phyloP scores from a whole-genome alignment of 2,329 filamentous ascomycete genomes.

The Mycosphaerella arachidis region DNA sequence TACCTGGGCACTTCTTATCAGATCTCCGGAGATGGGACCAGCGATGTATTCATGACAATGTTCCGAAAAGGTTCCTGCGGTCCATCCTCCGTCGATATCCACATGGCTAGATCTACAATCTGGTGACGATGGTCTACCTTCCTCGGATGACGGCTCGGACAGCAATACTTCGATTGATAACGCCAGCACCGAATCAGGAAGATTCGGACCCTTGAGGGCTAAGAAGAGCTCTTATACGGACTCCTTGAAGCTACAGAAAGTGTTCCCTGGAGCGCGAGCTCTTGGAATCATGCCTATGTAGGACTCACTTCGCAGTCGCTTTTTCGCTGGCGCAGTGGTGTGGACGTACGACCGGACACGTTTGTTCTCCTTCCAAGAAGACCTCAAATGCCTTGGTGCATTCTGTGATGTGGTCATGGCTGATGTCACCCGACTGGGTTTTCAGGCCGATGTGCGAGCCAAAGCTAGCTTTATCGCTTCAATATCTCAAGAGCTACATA shows the following conservation, averaged over 20 bases:
- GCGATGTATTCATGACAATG: background rate
- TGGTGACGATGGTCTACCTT: conserved; percentile 9
- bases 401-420: conserved; percentile 42
- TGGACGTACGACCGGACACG: conserved; percentile 43
- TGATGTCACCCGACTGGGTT: conserved; percentile 37
- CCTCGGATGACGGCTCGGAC: conserved; percentile 7
- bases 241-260: background rate
- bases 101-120: conserved; percentile 15
- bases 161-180: background rate
- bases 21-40: background rate
- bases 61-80: conserved; percentile 12
- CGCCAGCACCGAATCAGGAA: no score
- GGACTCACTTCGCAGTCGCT: conserved; percentile 14
- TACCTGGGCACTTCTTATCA: conserved; percentile 8
- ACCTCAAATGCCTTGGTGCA: conserved; percentile 35
- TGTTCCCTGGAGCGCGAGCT: conserved; percentile 9
- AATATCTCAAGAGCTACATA: conserved; percentile 50
- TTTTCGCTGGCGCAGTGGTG: conserved; percentile 30
- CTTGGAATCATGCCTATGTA: conserved; percentile 14
- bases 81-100: conserved; percentile 11
- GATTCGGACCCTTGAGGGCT: background rate
- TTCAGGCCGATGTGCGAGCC: conserved; percentile 39
- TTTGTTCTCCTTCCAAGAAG: conserved; percentile 36
- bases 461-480: conserved; percentile 50
- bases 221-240: background rate